Evolutionary conservation across 1,139 yeast genomes (phyloP).

Genomic region (Zygosaccharomyces pseudobailii): DNA sequence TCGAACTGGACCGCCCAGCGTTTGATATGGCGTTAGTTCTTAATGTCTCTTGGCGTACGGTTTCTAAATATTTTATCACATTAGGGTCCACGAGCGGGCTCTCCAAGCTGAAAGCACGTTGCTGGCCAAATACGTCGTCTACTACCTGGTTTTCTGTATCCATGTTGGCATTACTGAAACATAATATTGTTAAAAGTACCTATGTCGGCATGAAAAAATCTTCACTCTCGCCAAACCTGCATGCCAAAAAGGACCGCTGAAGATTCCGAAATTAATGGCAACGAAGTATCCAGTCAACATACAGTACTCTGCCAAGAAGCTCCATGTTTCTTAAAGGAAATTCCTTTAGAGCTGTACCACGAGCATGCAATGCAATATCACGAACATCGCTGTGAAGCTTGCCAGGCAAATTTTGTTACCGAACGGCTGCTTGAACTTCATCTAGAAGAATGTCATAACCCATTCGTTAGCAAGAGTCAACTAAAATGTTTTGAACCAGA

Average conservation of each 20-base stretch:
- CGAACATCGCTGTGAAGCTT: conserved; percentile 39
- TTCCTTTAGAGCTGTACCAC: conserved; percentile 14
- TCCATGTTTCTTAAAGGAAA: conserved; percentile 15
- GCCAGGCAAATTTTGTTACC: conserved; percentile 43
- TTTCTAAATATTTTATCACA: conserved; percentile 22
- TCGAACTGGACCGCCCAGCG: background rate
- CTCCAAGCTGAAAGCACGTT: conserved; percentile 24
- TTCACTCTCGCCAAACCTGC: background rate
- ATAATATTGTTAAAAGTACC: too few relatives aligned
- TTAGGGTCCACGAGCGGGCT: conserved; percentile 27
- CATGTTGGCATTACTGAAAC: background rate
- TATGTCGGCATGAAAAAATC: background rate
- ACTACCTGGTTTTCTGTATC: conserved; percentile 8
- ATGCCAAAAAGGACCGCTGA: background rate
- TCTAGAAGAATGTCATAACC: conserved; percentile 51
- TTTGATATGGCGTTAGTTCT: conserved; percentile 19
- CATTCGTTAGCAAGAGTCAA: conserved; percentile 37
- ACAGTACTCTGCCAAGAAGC: conserved; percentile 17
- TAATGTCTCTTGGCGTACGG: conserved; percentile 30
- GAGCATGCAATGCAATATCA: conserved; percentile 19
- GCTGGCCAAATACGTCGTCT: conserved; percentile 31
- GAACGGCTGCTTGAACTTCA: conserved; percentile 42
- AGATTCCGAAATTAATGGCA: background rate
- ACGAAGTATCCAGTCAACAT: background rate
- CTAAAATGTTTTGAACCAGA: conserved; percentile 41